Evolutionary conservation across 1,284 basidiomycete species (phyloP).

Genomic region (Marasmius fiardii): DNA sequence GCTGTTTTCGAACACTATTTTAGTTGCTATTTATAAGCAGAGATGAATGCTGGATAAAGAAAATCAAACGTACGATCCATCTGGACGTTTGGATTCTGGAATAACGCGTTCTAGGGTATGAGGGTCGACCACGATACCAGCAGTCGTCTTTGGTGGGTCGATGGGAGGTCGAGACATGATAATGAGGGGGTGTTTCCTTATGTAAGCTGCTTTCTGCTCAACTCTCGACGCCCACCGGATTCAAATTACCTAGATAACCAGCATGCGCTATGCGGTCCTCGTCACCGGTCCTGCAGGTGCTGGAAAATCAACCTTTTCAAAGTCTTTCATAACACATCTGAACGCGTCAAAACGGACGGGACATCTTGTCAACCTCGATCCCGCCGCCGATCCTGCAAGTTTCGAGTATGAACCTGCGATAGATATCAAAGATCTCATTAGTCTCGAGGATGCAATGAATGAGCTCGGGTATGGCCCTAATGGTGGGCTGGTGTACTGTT

Average conservation of each 20-base stretch:
- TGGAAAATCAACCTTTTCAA: conserved; percentile 96
- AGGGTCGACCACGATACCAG: conserved; percentile 85
- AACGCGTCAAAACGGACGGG: conserved; percentile 79
- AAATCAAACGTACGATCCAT: conserved; percentile 77
- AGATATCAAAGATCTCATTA: conserved; percentile 94
- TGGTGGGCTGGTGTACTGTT: conserved; percentile 96
- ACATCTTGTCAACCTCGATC: conserved; percentile 97
- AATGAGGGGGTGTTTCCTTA: background rate
- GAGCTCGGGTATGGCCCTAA: conserved; percentile 97
- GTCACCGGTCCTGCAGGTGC: conserved; percentile 93
- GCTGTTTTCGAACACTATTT: conserved; percentile 81
- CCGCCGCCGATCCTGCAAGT: conserved; percentile 82
- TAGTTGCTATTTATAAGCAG: conserved; percentile 5
- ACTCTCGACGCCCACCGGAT: too few relatives aligned
- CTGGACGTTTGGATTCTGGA: conserved; percentile 77
- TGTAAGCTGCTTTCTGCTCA: conserved; percentile 1
- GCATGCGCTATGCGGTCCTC: conserved; percentile 89
- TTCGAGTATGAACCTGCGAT: conserved; percentile 94
- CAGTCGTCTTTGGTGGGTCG: conserved; percentile 61
- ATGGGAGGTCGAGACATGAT: conserved; percentile 76
- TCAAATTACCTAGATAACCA: background rate
- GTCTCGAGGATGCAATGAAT: conserved; percentile 93
- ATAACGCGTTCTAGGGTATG: conserved; percentile 84
- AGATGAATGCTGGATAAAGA: conserved; percentile 10
- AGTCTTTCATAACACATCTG: conserved; percentile 89